Evolutionary conservation across 225 moss, liverwort and hornwort species (phyloP).

Genomic region (Polytrichum formosum): DNA sequence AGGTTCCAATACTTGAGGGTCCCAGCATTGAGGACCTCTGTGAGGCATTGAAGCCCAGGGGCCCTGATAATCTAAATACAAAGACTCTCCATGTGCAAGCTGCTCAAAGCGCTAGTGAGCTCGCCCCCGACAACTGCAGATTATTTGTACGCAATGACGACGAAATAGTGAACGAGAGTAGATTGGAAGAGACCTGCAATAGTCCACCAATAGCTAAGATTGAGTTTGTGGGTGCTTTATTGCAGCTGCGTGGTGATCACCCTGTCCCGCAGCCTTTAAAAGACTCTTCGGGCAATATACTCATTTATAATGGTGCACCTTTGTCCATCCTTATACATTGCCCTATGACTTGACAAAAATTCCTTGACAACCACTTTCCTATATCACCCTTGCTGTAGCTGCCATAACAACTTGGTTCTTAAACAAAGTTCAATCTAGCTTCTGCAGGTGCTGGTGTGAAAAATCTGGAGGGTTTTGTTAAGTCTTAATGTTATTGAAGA

Average conservation of each 20-base stretch:
- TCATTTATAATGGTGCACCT: slow-evolving; percentile 77
- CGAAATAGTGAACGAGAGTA: neutral
- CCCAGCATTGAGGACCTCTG: slow-evolving; percentile 62
- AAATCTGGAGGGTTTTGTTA: neutral
- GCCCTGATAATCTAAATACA: slow-evolving; percentile 69
- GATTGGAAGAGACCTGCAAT: neutral
- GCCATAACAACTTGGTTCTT: too few species aligned
- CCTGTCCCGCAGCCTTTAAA: slow-evolving; percentile 69
- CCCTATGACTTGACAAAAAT: too few species aligned
- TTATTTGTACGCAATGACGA: slow-evolving; percentile 6
- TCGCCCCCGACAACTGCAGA: slow-evolving; percentile 12
- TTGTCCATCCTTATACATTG: slow-evolving; percentile 1
- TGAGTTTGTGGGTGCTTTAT: slow-evolving; percentile 70
- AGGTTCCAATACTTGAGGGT: slow-evolving; percentile 34
- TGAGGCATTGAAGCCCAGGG: slow-evolving; percentile 60
- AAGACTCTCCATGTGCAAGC: slow-evolving; percentile 30
- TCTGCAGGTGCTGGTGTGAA: too few species aligned
- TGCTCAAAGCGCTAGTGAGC: slow-evolving; percentile 14
- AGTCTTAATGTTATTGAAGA: slow-evolving; percentile 4
- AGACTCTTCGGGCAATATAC: slow-evolving; percentile 68
- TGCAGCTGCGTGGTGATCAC: slow-evolving; percentile 76
- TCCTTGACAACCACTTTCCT: too few species aligned
- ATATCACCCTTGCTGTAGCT: too few species aligned
- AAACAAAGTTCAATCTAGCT: too few species aligned
- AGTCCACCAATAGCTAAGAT: slow-evolving; percentile 17